phyloP scores from a whole-genome alignment of 345 rosid genomes.

The Pelargonium nanum region DNA sequence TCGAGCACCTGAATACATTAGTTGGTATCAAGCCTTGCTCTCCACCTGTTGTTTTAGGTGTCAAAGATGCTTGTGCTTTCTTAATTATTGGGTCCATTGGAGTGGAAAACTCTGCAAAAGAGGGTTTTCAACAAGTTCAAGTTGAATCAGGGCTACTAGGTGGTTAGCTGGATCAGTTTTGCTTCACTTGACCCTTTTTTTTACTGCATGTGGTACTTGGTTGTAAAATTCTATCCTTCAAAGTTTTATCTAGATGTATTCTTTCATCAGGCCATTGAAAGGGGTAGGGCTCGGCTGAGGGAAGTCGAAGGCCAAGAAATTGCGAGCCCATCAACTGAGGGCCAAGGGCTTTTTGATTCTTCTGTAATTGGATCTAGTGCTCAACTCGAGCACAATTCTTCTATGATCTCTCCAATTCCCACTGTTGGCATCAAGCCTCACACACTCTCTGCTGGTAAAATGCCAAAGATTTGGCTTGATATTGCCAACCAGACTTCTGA shows the following conservation, averaged over 20 bases:
- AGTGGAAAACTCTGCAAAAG: no score
- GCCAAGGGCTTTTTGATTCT: slow-evolving; percentile 23
- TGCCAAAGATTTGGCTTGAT: slow-evolving; percentile 45
- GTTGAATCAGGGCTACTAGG: not conserved
- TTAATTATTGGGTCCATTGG: no score
- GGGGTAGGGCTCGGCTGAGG: slow-evolving; percentile 53
- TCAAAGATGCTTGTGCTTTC: no score
- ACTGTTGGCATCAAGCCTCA: slow-evolving; percentile 24
- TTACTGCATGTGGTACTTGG: not conserved
- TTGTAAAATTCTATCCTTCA: not conserved
- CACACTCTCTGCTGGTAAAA: slow-evolving; percentile 36
- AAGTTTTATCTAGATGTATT: not conserved
- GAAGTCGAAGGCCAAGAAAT: slow-evolving; percentile 32
- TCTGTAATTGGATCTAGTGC: slow-evolving; percentile 20
- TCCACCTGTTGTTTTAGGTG: not conserved
- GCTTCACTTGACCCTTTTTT: not conserved
- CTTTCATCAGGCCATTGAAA: slow-evolving; percentile 60
- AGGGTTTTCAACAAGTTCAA: not conserved
- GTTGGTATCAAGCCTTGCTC: no score
- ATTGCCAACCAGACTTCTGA: slow-evolving; percentile 30
- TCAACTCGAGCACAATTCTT: slow-evolving; percentile 28
- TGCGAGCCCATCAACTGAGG: slow-evolving; percentile 29
- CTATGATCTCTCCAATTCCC: slow-evolving; percentile 38
- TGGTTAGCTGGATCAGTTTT: not conserved
- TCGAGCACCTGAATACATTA: not conserved